Evolutionary conservation across 225 moss, liverwort and hornwort genomes (phyloP).

Genomic region (Pseudisothecium myosuroides): DNA sequence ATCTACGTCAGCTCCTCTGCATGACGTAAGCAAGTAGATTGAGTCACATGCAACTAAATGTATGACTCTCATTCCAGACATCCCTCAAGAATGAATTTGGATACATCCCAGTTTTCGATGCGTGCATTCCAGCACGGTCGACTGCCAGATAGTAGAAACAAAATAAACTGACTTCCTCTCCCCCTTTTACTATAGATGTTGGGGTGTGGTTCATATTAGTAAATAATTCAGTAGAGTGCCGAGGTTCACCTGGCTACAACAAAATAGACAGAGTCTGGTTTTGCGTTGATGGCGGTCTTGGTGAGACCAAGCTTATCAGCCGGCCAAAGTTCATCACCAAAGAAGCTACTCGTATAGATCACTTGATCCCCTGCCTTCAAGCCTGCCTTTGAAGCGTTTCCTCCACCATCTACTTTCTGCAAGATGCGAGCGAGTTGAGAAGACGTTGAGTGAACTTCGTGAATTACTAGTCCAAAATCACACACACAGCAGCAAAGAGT

Average conservation of each 20-base stretch:
- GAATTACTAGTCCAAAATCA: not conserved
- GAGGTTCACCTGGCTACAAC: constrained; percentile 60
- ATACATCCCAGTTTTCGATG: not conserved
- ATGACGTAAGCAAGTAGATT: not conserved
- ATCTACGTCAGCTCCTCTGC: constrained; percentile 81
- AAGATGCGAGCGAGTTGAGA: not conserved
- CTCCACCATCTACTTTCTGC: constrained; percentile 49
- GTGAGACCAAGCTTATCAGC: constrained; percentile 81
- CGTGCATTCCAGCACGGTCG: not conserved
- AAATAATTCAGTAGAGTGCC: not conserved
- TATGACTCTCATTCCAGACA: not conserved
- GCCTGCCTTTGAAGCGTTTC: constrained; percentile 87
- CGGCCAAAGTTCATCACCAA: constrained; percentile 98
- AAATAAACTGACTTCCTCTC: not conserved
- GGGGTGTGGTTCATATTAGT: not conserved
- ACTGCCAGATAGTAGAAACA: not conserved
- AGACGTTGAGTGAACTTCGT: not conserved
- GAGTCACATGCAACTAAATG: not conserved
- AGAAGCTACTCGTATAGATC: constrained; percentile 95
- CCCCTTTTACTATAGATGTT: not conserved
- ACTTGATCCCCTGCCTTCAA: constrained; percentile 97
- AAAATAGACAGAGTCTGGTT: constrained; percentile 81
- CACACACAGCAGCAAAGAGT: not conserved
- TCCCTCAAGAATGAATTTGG: not conserved
- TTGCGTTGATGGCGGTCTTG: constrained; percentile 83